Conservation (phyloP, 805 yeast species). For the Priceomyces carsonii region DNA sequence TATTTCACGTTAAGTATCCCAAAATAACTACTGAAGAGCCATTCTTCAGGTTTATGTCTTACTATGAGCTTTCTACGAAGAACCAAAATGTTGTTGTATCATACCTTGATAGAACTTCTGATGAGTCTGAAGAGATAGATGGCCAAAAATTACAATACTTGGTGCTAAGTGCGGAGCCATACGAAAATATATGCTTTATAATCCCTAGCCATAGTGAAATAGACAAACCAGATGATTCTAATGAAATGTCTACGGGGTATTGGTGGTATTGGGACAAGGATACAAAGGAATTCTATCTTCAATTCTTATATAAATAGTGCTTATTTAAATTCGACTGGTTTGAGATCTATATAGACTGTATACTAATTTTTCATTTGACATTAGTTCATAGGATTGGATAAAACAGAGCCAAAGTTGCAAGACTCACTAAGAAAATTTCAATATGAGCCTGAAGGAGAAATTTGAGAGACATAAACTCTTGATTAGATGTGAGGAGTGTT, state of each 20-base stretch:
- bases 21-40: constrained; percentile 54
- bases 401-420: constrained; percentile 1
- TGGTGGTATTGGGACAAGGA: constrained; percentile 81
- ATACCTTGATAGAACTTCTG: constrained; percentile 19
- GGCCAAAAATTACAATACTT: constrained; percentile 61
- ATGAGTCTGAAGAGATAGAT: constrained; percentile 18
- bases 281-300: constrained; percentile 66
- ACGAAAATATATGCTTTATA: constrained; percentile 75
- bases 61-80: constrained; percentile 56
- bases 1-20: constrained; percentile 60
- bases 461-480: constrained; percentile 9
- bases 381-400: not conserved
- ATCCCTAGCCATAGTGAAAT: constrained; percentile 64
- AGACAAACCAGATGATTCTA: constrained; percentile 28
- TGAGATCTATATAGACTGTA: constrained; percentile 3
- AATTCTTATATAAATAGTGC: constrained; percentile 52
- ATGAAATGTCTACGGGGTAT: constrained; percentile 32
- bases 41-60: constrained; percentile 72
- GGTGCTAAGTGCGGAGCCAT: constrained; percentile 87
- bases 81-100: constrained; percentile 40
- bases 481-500: constrained; percentile 31
- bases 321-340: not conserved
- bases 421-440: not conserved
- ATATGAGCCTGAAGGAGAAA: not conserved
- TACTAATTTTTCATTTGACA: constrained; percentile 1